Evolutionary conservation across 352 stramenopile genomes (phyloP), one percentile per base, ranked within the genome.

Genomic region (Phytophthora vignae): DNA sequence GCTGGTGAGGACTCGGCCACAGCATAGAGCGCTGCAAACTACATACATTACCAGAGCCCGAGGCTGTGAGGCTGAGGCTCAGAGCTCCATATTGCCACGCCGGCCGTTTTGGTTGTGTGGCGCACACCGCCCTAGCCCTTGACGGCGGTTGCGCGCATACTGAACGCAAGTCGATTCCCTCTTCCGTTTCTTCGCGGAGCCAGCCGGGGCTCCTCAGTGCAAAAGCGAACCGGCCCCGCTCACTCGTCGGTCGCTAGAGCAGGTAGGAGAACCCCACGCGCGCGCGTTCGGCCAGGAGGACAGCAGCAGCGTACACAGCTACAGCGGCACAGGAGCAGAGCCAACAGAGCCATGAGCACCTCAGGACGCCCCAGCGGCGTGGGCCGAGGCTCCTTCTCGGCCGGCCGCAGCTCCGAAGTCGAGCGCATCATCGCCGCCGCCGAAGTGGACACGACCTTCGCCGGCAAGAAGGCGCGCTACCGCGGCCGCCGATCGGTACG

Each of bases 351-450:
- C 57, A 81, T 83, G 73, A 83, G 73, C 66, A 74, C 55, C 1
- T 77, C 73, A 0, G 76, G 76, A 63, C 69, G 73, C 17, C 64
- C 65, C 40, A 82, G 71, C 42, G 68, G 71, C 67, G 59, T 79
- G 17, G 64, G 74, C 12, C 69, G 79, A 57, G 65, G 82, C 59
- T 85, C 81, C 27, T 83, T 85, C 62, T 87, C 82, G 14, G 77
- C 64, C 44, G 73, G 71, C 7, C 82, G 87, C 60, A 90, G 72
- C 80, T 94, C 87, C 22, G 87, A 94, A 56, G 85, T 94, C 52
- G 87, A 94, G 79, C 87, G 87, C 52, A 94, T 94, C 73, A 91
- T 94, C 73, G 87, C 87, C 7, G 74, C 87, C 29, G 87, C 87
- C 50, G 87, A 94, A 48, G 85, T 94, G 17, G 87, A 92, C 76